Evolutionary conservation across 2,329 filamentous ascomycete genomes (phyloP).

Genomic region (Phialophora expanda): DNA sequence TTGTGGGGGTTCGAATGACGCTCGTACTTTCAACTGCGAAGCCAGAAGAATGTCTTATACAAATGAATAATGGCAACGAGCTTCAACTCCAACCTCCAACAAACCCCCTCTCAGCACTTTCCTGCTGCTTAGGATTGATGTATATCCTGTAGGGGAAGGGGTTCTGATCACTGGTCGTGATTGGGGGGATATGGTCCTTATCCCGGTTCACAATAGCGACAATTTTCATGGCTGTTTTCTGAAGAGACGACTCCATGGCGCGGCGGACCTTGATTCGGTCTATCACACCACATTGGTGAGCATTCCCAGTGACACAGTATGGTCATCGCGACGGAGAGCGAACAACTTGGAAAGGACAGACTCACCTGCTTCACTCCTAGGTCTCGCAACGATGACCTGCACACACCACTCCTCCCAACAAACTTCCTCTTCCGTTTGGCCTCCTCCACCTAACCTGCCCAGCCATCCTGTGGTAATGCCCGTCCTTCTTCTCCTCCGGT

Average conservation of each 20-base stretch:
- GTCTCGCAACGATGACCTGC: conserved; percentile 89
- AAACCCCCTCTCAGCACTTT: conserved; percentile 76
- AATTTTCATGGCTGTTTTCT: conserved; percentile 87
- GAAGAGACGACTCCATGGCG: conserved; percentile 87
- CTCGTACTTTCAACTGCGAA: background rate
- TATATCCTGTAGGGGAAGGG: conserved; percentile 94
- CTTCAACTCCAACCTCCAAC: conserved; percentile 65
- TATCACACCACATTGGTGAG: conserved; percentile 45
- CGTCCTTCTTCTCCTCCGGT: conserved; percentile 82
- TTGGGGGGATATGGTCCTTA: conserved; percentile 95
- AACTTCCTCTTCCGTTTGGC: conserved; percentile 83
- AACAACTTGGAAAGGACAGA: conserved; percentile 23
- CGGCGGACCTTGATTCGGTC: conserved; percentile 86
- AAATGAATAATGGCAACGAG: background rate
- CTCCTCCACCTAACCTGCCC: conserved; percentile 38
- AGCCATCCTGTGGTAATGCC: conserved; percentile 68
- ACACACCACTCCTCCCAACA: conserved; percentile 98
- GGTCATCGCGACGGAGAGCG: background rate
- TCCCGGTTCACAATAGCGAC: conserved; percentile 83
- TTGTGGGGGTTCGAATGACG: background rate
- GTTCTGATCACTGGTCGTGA: conserved; percentile 88
- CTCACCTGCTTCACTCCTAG: conserved; percentile 84
- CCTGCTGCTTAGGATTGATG: conserved; percentile 78
- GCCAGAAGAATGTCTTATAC: background rate
- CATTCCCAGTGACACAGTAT: conserved; percentile 5